Evolutionary conservation across 768 basidiomycete species (phyloP), one percentile per base, ranked within the genome.

Genomic region (Suillus discolor): DNA sequence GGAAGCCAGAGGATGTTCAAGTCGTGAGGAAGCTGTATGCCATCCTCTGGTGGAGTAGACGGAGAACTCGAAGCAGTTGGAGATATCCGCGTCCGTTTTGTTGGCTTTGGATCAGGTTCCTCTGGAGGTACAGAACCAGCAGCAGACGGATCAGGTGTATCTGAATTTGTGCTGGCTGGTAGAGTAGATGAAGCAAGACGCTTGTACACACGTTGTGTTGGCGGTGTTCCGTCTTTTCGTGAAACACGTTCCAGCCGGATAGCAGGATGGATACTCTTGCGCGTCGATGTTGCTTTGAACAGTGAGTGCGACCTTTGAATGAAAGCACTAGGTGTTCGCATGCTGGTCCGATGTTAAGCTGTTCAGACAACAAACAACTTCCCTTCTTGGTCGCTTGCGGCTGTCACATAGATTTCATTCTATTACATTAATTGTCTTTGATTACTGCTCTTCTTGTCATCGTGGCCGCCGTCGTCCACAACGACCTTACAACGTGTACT

Each of bases 1-100:
- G 89, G 84, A 1, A 82, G 70, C 89, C 89, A 93, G n/a, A 93
- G 80, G 59, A 93, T 84, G 65, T 88, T 80, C 67, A 87, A 78
- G 38, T 78, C 85, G 45, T 78, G 70, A 1, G 91, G 90, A 9
- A 92, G 78, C 59, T 85, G 81, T 28, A 85, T 70, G 49, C 67
- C 57, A 3, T 77, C 75, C 34, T 78, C 77, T 1, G 67, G 57
- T 12, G 59, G 54, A 31, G 16, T 63, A 18, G 55, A 41, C 20
- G 62, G 62, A 25, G 62, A 42, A 15, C 53, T 31, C 28, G 53
- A 54, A 54, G 38, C 25, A 41, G n/a, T 42, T 16, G 38, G 25
- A 11, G 59, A 28, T 31, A 20, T 28, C 7, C 62, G 53, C n/a
- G 62, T 62, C 15, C 38, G n/a, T 63, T 7, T 63, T 39, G 38